phyloP scores from a whole-genome alignment of 1,284 basidiomycete genomes.

The Ustilago sp. region DNA sequence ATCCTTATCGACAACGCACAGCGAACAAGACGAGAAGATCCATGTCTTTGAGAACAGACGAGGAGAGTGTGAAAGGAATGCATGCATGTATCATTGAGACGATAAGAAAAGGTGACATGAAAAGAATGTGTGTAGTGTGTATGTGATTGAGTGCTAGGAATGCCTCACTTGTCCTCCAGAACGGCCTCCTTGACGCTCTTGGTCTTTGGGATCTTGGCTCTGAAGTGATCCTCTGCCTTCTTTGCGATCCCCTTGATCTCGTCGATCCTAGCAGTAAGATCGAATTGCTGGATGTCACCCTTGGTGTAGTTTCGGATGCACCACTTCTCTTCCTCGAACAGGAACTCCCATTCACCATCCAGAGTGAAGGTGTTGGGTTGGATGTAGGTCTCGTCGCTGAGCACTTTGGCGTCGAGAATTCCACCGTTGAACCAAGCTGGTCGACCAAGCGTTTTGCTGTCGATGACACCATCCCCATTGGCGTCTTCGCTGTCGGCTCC shows the following conservation, averaged over 20 bases:
- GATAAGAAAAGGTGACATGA: not conserved
- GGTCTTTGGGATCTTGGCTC: conserved; percentile 34
- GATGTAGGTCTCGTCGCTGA: conserved; percentile 36
- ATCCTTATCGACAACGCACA: not conserved
- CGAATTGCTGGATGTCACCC: conserved; percentile 31
- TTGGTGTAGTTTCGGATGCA: conserved; percentile 50
- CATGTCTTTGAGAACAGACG: not conserved
- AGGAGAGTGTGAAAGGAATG: not conserved
- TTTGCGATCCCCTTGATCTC: conserved; percentile 32
- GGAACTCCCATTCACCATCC: conserved; percentile 41
- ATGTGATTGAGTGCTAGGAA: not conserved
- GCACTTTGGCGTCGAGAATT: conserved; percentile 38
- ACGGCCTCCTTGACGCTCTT: conserved; percentile 29
- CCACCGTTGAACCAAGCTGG: conserved; percentile 52
- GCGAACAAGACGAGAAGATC: not conserved
- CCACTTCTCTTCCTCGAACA: conserved; percentile 46
- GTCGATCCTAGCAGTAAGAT: conserved; percentile 25
- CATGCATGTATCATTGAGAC: not conserved
- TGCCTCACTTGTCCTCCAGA: conserved; percentile 18
- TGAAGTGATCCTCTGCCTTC: conserved; percentile 31
- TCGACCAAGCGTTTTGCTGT: conserved; percentile 25
- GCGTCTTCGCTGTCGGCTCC: conserved; percentile 37
- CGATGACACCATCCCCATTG: conserved; percentile 20
- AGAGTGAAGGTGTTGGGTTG: conserved; percentile 38
- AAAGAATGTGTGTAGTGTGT: not conserved